Conservation (phyloP, 345 rosid genomes). For the Durio zibethinus region DNA sequence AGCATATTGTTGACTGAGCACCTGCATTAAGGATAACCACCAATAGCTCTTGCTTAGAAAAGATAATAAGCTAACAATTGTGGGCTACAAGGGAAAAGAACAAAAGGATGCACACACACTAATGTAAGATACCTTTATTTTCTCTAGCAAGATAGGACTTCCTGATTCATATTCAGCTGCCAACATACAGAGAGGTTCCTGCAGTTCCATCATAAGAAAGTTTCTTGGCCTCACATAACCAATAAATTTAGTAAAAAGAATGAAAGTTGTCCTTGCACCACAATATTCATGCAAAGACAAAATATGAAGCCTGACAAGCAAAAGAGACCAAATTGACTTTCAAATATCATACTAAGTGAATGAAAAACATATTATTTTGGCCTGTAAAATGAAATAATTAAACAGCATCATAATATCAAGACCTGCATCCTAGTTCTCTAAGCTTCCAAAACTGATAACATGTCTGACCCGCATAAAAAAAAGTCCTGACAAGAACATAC, state of each 20-base stretch:
- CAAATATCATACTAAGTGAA: background rate
- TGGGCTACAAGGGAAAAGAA: background rate
- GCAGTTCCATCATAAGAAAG: constrained; percentile 22
- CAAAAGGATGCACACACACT: background rate
- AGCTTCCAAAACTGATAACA: background rate
- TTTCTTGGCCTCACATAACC: background rate
- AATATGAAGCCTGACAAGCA: background rate
- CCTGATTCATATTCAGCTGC: constrained; percentile 86
- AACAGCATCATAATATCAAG: background rate
- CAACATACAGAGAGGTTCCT: constrained; percentile 87
- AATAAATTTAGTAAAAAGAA: background rate
- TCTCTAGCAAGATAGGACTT: constrained; percentile 83
- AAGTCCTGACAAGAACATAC: background rate
- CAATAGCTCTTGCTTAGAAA: background rate
- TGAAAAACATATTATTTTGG: background rate
- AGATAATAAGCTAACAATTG: background rate
- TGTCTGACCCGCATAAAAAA: background rate
- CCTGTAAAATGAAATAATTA: background rate
- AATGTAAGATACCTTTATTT: constrained; percentile 63
- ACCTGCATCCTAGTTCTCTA: constrained; percentile 1
- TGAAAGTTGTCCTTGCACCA: background rate
- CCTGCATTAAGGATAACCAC: constrained; percentile 37
- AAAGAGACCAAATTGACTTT: background rate
- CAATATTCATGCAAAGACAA: background rate
- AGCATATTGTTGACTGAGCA: constrained; percentile 61